phyloP scores from a whole-genome alignment of 169 alveolate species.

The Eimeria necatrix region DNA sequence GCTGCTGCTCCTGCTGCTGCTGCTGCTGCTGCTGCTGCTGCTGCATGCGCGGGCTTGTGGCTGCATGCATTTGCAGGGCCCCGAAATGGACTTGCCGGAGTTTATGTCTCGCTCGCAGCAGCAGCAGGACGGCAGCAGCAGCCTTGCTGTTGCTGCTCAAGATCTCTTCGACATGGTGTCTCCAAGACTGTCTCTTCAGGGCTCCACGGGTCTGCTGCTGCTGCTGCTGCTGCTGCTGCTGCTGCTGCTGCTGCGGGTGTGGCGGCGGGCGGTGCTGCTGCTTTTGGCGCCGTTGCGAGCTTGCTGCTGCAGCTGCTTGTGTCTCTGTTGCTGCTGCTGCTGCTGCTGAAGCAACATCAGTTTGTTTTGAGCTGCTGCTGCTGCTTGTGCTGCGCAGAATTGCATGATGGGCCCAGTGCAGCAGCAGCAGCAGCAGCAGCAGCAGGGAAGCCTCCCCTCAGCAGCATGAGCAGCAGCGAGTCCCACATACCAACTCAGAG shows the following conservation, averaged over 20 bases:
- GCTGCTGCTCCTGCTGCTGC: neutral
- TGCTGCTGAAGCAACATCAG: neutral
- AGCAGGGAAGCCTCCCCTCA: neutral
- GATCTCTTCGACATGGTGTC: slow-evolving; percentile 52
- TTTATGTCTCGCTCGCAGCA: neutral
- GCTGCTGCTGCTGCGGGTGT: neutral
- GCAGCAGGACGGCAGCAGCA: neutral
- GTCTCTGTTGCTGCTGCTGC: slow-evolving; percentile 3
- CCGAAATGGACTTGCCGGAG: neutral
- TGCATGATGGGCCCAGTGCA: neutral
- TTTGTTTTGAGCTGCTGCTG: neutral
- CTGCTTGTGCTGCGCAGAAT: neutral
- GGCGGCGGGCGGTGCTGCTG: neutral
- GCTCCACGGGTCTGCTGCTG: slow-evolving; percentile 25
- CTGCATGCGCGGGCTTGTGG: neutral
- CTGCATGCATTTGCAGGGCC: slow-evolving; percentile 14
- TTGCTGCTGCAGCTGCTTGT: neutral
- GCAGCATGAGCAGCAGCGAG: slow-evolving; percentile 52
- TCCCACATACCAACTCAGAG: neutral
- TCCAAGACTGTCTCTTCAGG: slow-evolving; percentile 22
- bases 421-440: slow-evolving; percentile 32
- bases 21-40: slow-evolving; percentile 21
- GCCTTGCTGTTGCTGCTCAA: slow-evolving; percentile 61
- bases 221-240: slow-evolving; percentile 52
- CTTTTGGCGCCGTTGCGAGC: neutral